These are phyloP conservation scores for Aspergillus phoenicis DNA, from an alignment of 2,329 filamentous ascomycete species.

Conservation along the genomic window DNA sequence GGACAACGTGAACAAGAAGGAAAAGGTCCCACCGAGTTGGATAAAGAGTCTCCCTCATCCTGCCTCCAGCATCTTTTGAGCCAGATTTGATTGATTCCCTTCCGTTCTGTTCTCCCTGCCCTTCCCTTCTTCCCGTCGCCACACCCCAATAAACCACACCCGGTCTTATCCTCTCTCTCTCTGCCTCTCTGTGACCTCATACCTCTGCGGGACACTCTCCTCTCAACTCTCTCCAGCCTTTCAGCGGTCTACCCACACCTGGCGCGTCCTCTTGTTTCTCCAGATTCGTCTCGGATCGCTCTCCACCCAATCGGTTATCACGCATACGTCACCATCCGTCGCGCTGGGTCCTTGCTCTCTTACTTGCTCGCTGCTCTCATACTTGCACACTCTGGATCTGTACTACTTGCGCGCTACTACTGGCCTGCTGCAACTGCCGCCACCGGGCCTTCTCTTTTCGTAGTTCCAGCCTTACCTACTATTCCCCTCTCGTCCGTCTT, in stretches of 20 bases:
- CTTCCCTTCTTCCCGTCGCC: conserved; percentile 17
- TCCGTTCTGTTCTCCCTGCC: conserved; percentile 23
- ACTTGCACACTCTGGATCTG: not conserved
- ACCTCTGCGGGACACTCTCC: conserved; percentile 6
- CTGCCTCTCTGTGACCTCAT: conserved; percentile 17
- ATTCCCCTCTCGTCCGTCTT: conserved; percentile 16
- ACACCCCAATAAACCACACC: conserved; percentile 9
- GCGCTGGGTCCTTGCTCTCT: not conserved
- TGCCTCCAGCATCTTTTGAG: conserved; percentile 8
- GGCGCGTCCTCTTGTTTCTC: not conserved
- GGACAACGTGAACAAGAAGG: not conserved
- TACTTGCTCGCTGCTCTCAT: not conserved
- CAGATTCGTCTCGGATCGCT: not conserved
- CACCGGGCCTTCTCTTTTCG: conserved; percentile 11
- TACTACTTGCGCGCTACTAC: not conserved
- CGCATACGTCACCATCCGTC: conserved; percentile 8
- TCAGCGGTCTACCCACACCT: not conserved
- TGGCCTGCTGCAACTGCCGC: not conserved
- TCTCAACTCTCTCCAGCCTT: conserved; percentile 10
- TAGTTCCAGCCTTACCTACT: conserved; percentile 12
- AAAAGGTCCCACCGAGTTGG: conserved; percentile 23
- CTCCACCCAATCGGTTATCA: conserved; percentile 8
- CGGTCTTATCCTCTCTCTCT: not conserved
- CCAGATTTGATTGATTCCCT: conserved; percentile 3
- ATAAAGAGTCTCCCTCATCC: conserved; percentile 28